Evolutionary conservation across 805 yeast species (phyloP), one percentile per base, ranked within the genome.

Genomic region (Myxozyma kluyveri): DNA sequence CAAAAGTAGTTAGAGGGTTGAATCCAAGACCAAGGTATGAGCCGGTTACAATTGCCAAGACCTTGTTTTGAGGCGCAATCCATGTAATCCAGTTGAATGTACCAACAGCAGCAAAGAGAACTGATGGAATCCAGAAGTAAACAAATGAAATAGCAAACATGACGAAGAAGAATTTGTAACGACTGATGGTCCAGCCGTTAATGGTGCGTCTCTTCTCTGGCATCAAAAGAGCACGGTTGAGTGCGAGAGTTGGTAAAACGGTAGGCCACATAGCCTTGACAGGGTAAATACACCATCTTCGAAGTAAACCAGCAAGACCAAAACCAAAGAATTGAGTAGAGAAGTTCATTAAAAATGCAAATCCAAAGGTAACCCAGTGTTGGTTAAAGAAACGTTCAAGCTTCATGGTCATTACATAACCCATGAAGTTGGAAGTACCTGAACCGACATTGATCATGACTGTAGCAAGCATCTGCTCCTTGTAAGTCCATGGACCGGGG

Each of bases 231-330:
- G 57, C 45, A 23, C 51, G 35, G 29, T 52, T 55, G 22, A 47
- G 64, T 63, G 72, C 77, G 63, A 82, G 69, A 62, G 79, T 74
- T 65, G 77, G 72, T 71, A 79, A 74, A 65, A 81, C 69, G 19
- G 78, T 72, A 2, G 88, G 88, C 87, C 87, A 83, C 48, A 82
- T 70, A 61, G 80, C 78, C 36, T 78, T 71, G n/a, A 82, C 76
- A 7, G 87, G 84, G 56, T 78, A 77, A 6, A 81, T 74, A 2
- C 74, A 74, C 40, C 83, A 77, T 52, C 79, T 75, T 62, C 84
- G 74, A 73, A 82, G 73, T 17, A 83, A 63, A 42, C 85, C 83
- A 2, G 88, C 86, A 64, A 83, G 75, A 0, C 85, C 83, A 62
- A 81, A 77, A 19, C 88, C 89, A 56, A 83, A 67, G 56, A 78